These are phyloP conservation scores for Gossypium aridum DNA, from an alignment of 441 rosid species.

Conservation along the genomic window DNA sequence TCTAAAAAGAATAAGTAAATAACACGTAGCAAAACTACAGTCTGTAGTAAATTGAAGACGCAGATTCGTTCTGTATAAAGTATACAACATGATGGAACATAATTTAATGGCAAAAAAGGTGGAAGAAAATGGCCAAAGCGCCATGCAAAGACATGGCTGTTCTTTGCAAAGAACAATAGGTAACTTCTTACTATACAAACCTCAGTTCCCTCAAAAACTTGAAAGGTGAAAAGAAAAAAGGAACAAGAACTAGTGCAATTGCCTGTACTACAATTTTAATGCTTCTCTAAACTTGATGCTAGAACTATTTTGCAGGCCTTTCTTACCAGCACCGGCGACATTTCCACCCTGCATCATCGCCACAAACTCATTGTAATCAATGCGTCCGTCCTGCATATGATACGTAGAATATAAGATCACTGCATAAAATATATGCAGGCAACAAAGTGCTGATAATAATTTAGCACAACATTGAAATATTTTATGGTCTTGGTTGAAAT, in stretches of 20 bases:
- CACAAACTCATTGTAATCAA: slow-evolving; percentile 90
- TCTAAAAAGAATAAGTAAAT: background rate
- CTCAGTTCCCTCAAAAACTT: background rate
- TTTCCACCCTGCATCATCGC: slow-evolving; percentile 92
- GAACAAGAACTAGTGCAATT: background rate
- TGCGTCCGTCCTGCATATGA: slow-evolving; percentile 67
- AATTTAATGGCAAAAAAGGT: background rate
- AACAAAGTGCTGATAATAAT: background rate
- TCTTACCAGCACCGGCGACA: slow-evolving; percentile 27
- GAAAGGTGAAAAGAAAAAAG: too few relatives aligned
- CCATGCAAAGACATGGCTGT: background rate
- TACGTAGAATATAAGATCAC: background rate
- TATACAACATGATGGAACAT: background rate
- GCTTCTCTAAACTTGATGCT: slow-evolving; percentile 61
- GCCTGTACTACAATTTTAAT: slow-evolving; percentile 37
- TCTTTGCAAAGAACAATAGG: background rate
- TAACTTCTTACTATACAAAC: slow-evolving; percentile 18
- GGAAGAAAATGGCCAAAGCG: background rate
- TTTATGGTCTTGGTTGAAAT: background rate
- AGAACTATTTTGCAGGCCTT: slow-evolving; percentile 56
- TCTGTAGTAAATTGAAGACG: background rate
- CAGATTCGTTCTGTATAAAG: background rate
- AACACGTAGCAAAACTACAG: background rate
- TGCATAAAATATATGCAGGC: background rate
- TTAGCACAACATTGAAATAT: background rate